Percentiles rank a stretch among this genome's conserved stretches.
phyloP scores from a whole-genome alignment of 2,329 filamentous ascomycete genomes.

The Penicillium sp. region DNA sequence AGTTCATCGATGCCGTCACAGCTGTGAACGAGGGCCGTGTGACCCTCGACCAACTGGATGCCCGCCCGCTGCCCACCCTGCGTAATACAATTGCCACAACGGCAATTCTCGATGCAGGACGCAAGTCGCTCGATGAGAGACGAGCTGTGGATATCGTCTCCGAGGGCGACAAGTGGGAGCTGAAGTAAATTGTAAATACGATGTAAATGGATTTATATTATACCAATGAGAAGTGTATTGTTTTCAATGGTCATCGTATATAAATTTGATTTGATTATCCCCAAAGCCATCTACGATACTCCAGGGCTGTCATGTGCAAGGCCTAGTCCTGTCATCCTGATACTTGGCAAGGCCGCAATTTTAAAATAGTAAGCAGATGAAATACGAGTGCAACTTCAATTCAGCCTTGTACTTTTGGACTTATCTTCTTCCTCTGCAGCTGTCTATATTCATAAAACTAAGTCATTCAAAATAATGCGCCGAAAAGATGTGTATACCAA shows the following conservation, averaged over 20 bases:
- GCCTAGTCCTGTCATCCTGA: neutral
- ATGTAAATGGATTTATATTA: neutral
- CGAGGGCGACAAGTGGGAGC: conserved; percentile 50
- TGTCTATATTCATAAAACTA: neutral
- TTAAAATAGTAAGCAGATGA: conserved; percentile 1
- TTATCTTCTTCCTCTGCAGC: too few species aligned
- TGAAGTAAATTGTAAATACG: conserved; percentile 46
- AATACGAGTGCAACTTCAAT: neutral
- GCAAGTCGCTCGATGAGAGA: conserved; percentile 73
- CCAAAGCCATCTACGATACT: neutral
- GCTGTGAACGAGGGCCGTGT: conserved; percentile 65
- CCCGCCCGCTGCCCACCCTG: conserved; percentile 71
- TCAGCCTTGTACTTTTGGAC: neutral
- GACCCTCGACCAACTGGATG: conserved; percentile 67
- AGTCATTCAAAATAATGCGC: conserved; percentile 11
- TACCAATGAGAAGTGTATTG: neutral
- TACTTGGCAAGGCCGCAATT: neutral
- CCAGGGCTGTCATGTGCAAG: neutral
- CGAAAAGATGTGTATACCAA: conserved; percentile 45
- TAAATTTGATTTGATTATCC: neutral
- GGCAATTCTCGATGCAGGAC: conserved; percentile 79
- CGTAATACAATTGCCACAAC: conserved; percentile 85
- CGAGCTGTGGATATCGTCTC: conserved; percentile 62
- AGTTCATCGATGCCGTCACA: conserved; percentile 81
- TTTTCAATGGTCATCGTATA: neutral